phyloP scores from a whole-genome alignment of 2,329 filamentous ascomycete species.

The Tolypocladium pustulatum region DNA sequence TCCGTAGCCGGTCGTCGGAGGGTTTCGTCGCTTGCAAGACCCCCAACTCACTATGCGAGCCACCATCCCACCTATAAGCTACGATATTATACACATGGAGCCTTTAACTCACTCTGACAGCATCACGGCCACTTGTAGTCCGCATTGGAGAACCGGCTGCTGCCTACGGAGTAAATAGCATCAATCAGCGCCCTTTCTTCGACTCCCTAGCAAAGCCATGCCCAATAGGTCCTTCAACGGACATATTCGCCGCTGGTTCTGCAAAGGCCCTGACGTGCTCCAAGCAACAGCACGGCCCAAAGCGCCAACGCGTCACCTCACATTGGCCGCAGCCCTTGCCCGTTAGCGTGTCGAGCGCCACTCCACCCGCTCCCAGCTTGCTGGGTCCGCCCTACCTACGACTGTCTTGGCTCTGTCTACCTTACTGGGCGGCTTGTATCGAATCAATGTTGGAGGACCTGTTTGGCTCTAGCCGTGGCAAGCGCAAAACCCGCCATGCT shows the following conservation, averaged over 20 bases:
- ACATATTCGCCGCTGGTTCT: not conserved
- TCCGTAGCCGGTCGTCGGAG: not conserved
- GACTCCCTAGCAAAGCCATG: not conserved
- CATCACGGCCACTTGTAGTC: not conserved
- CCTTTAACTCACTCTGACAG: not conserved
- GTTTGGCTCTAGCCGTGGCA: not conserved
- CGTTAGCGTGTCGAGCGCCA: not conserved
- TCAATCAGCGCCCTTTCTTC: not conserved
- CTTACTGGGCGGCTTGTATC: not conserved
- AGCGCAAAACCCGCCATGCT: not conserved
- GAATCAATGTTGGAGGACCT: not conserved
- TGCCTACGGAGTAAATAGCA: not conserved
- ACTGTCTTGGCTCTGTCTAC: not conserved
- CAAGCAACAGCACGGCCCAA: not conserved
- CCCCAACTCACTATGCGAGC: not conserved
- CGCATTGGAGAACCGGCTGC: not conserved
- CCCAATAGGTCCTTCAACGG: not conserved
- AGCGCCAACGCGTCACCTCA: not conserved
- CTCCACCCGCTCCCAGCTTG: conserved; percentile 1
- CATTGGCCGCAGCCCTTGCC: not conserved
- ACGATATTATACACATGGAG: not conserved
- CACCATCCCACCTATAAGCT: not conserved
- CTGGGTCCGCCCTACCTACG: not conserved
- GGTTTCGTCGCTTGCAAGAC: not conserved
- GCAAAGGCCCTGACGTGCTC: not conserved